phyloP scores from a whole-genome alignment of 2,329 filamentous ascomycete species.

The Botrytis hyacinthi region DNA sequence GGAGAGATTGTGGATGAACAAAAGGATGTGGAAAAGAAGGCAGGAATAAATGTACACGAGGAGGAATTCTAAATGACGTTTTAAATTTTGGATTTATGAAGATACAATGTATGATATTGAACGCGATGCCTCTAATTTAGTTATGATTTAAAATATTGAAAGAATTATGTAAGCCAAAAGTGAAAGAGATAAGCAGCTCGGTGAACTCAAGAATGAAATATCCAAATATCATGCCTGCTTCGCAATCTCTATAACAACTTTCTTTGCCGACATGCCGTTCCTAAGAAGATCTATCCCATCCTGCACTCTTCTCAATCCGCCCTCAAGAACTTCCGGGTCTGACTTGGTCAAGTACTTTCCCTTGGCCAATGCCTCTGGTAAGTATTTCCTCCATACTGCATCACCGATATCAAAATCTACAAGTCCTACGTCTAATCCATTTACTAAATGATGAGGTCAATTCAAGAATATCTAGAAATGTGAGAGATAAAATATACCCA shows the following conservation, averaged over 20 bases:
- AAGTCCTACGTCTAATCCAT: constrained; percentile 33
- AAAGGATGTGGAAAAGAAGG: constrained; percentile 8
- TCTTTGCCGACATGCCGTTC: constrained; percentile 45
- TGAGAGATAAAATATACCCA: constrained; percentile 28
- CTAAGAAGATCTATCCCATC: constrained; percentile 41
- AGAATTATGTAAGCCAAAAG: not conserved
- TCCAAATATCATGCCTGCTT: constrained; percentile 5
- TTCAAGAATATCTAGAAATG: not conserved
- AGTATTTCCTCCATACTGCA: constrained; percentile 43
- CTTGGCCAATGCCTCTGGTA: constrained; percentile 41
- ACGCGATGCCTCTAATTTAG: not conserved
- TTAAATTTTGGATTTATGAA: not conserved
- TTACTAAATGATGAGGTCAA: constrained; percentile 25
- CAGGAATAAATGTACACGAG: not conserved
- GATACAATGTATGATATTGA: not conserved
- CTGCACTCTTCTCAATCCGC: constrained; percentile 45
- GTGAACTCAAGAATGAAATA: not conserved
- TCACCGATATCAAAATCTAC: constrained; percentile 36
- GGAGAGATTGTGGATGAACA: not conserved
- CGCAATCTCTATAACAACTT: constrained; percentile 42
- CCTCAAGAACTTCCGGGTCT: constrained; percentile 42
- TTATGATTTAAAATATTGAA: not conserved
- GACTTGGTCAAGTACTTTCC: constrained; percentile 43
- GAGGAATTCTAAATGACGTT: not conserved
- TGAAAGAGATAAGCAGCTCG: not conserved